Evolutionary conservation across 2,329 filamentous ascomycete species (phyloP), one percentile per base, ranked within the genome.

Genomic region (Fusarium nanum): DNA sequence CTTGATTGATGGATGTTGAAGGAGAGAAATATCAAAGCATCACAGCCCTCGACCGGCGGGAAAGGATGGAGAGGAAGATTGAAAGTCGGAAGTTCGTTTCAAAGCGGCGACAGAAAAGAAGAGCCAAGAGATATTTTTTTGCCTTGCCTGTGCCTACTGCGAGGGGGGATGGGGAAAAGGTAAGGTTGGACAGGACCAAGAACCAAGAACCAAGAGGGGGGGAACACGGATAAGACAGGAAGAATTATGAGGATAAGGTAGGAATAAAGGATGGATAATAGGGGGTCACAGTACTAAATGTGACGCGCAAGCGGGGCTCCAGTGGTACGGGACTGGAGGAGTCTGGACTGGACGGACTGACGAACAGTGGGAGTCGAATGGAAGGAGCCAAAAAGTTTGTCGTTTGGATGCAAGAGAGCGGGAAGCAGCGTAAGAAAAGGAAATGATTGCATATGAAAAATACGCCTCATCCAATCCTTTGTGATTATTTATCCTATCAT

Each of bases 261-360:
- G 14, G 28, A 23, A 47, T 34, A 44, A 44, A 56, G 53, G 28
- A 27, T 44, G 40, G 52, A 23, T 49, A 61, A 59, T 66, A 66
- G 60, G 62, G 62, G 60, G 42, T 40, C 49, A 41, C 49, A 53
- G 34, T 40, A 53, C 52, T 60, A 55, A 44, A 42, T 30, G 37
- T 56, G 61, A 66, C 61, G 63, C 62, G 63, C 61, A 67, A 67
- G 61, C 44, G 63, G 63, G 62, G 62, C 61, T 32, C 22, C 7
- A 32, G 28, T 40, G 53, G 42, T 20, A 37, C 30, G 42, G 49
- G 30, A 37, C 30, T 53, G 49, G 28, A 22, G 32, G 34, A 37
- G 34, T 37, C 41, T 22, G 44, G 25, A 25, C 48, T 50, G 12
- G 25, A 37, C 12, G 12, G 25, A 40, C 12, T 30, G n/a, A 23